A percentile compares a stretch with the other conserved stretches of the same genome.
Evolutionary conservation across 202 grass and related monocot species (phyloP).

Genomic region (Zoysia matrella): DNA sequence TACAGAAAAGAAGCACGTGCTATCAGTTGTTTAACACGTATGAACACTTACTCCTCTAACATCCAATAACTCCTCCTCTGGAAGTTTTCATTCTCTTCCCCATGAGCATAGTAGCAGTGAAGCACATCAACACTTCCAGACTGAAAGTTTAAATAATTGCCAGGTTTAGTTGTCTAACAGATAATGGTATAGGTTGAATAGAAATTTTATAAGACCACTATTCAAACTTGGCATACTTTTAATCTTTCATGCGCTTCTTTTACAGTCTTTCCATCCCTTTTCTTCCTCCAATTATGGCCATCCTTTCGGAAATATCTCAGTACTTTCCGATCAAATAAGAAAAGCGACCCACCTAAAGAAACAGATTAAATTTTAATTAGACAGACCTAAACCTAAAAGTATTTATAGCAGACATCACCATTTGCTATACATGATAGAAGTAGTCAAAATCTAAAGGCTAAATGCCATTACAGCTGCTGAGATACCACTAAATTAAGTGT

Average conservation of each 20-base stretch:
- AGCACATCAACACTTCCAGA: constrained; percentile 94
- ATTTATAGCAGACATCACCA: constrained; percentile 4
- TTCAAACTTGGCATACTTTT: constrained; percentile 60
- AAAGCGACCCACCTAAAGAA: constrained; percentile 51
- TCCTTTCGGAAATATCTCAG: constrained; percentile 98
- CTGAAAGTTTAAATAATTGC: constrained; percentile 48
- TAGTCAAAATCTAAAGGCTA: background rate
- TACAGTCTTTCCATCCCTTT: constrained; percentile 90
- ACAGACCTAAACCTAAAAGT: background rate
- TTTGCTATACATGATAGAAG: background rate
- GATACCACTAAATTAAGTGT: constrained; percentile 6
- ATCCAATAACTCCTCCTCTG: constrained; percentile 83
- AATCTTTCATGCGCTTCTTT: constrained; percentile 99
- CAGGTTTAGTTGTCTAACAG: constrained; percentile 10
- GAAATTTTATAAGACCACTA: constrained; percentile 23
- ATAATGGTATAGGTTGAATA: constrained; percentile 2
- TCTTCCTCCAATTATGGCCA: constrained; percentile 98
- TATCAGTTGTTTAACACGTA: background rate
- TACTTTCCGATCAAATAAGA: constrained; percentile 83
- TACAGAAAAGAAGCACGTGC: too few species aligned
- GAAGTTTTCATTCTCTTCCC: constrained; percentile 87
- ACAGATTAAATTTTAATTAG: constrained; percentile 20
- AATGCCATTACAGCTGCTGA: background rate
- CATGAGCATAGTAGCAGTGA: constrained; percentile 98
- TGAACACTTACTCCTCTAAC: too few species aligned